Evolutionary conservation across 495 filamentous ascomycete species (phyloP).

Genomic region (Penicillium salamii): DNA sequence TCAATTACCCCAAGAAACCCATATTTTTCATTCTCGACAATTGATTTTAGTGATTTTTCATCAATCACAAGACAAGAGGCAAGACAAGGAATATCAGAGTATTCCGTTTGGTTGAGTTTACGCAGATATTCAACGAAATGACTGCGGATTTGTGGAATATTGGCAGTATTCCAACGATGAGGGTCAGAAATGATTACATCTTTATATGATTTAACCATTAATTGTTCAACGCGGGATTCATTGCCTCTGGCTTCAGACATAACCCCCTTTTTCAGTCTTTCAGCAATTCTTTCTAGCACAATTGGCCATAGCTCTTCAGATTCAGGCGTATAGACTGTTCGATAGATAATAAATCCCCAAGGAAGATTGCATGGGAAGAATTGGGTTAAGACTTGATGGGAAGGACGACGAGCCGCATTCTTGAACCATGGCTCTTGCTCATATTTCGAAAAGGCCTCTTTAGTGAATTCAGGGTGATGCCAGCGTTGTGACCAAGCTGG

Average conservation of each 20-base stretch:
- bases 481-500: neutral
- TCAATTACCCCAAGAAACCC: conserved; percentile 1
- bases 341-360: neutral
- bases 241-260: neutral
- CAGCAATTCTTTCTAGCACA: neutral
- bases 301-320: neutral
- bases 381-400: neutral
- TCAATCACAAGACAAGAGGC: neutral
- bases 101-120: neutral
- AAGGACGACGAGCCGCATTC: neutral
- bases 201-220: conserved; percentile 4
- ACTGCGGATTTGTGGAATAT: neutral
- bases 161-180: conserved; percentile 1
- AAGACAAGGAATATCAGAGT: neutral
- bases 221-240: neutral
- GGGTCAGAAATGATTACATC: conserved; percentile 4
- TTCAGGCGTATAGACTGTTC: neutral
- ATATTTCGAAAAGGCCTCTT: neutral
- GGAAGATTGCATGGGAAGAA: neutral
- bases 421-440: neutral
- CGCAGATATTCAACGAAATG: conserved; percentile 4
- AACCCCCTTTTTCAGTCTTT: too few species aligned
- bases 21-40: neutral
- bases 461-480: neutral
- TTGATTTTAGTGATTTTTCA: neutral